Evolutionary conservation across 306 rosid genomes (phyloP).

Genomic region (Elaeagnus macrophylla): DNA sequence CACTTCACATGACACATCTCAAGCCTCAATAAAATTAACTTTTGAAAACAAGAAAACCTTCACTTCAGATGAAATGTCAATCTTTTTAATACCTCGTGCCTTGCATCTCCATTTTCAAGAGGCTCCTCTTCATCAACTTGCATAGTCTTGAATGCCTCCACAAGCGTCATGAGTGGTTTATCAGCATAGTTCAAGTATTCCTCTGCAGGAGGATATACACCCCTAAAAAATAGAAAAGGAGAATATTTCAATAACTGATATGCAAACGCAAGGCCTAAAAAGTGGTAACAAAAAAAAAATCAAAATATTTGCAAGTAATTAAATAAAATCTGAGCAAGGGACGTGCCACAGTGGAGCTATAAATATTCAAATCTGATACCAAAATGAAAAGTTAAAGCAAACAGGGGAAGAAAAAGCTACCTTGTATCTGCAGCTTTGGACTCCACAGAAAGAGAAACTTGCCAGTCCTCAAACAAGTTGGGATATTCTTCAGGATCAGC

Average conservation of each 20-base stretch:
- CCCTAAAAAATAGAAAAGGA: constrained; percentile 41
- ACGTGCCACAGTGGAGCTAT: background rate
- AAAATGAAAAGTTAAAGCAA: background rate
- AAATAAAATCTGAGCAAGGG: background rate
- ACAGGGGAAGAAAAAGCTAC: constrained; percentile 21
- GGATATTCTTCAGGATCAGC: constrained; percentile 99
- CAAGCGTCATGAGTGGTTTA: constrained; percentile 62
- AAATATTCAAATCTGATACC: too few species aligned
- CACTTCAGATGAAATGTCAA: background rate
- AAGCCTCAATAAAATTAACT: background rate
- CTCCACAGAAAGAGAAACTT: constrained; percentile 89
- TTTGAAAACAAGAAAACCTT: constrained; percentile 2
- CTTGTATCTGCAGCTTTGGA: constrained; percentile 63
- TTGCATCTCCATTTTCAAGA: constrained; percentile 76
- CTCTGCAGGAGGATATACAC: constrained; percentile 57
- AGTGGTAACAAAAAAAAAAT: background rate
- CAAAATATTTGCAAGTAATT: background rate
- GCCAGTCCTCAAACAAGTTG: constrained; percentile 92
- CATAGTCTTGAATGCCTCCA: constrained; percentile 81
- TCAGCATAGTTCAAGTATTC: constrained; percentile 54
- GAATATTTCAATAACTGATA: constrained; percentile 16
- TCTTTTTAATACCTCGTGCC: constrained; percentile 49
- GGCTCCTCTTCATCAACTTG: constrained; percentile 58
- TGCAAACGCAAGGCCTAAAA: constrained; percentile 9
- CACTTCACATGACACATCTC: background rate